Percentiles rank a stretch among this genome's conserved stretches.
Evolutionary conservation across 1,139 yeast species (phyloP).

Genomic region (Lodderomyces jiufengensis): DNA sequence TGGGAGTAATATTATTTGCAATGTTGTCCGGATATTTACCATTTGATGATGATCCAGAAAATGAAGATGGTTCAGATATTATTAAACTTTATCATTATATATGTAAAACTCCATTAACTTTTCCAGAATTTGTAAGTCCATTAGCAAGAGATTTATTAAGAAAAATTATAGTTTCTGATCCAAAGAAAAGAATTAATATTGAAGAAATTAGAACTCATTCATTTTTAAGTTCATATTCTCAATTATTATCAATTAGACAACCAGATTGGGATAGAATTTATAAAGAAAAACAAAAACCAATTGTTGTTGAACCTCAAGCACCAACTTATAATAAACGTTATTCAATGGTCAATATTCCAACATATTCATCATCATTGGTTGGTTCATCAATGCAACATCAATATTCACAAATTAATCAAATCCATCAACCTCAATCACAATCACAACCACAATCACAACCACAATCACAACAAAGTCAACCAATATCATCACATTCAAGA

Average conservation of each 20-base stretch:
- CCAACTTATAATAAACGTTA: constrained; percentile 31
- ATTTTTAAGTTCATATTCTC: constrained; percentile 81
- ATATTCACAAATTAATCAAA: constrained; percentile 8
- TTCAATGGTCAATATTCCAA: constrained; percentile 45
- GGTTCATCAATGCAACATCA: constrained; percentile 10
- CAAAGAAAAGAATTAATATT: constrained; percentile 69
- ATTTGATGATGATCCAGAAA: constrained; percentile 94
- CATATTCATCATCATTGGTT: constrained; percentile 36
- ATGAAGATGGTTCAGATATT: constrained; percentile 95
- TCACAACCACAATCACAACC: neutral
- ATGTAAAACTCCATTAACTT: constrained; percentile 85
- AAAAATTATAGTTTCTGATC: constrained; percentile 81
- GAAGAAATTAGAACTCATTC: constrained; percentile 74
- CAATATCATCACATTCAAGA: constrained; percentile 26
- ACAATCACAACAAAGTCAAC: constrained; percentile 8
- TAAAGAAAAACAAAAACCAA: constrained; percentile 25
- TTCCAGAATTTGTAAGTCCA: constrained; percentile 91
- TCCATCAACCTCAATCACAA: constrained; percentile 3
- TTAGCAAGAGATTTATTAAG: constrained; percentile 87
- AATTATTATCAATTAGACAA: constrained; percentile 79
- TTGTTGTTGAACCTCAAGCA: constrained; percentile 7
- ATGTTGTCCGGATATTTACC: constrained; percentile 98
- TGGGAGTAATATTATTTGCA: constrained; percentile 93
- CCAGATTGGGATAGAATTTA: constrained; percentile 80
- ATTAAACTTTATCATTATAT: constrained; percentile 88